A percentile compares a stretch with the other conserved stretches of the same genome.
These are phyloP conservation scores for Fonsecaea monophora DNA, from an alignment of 2,329 filamentous ascomycete genomes.

Conservation along the genomic window DNA sequence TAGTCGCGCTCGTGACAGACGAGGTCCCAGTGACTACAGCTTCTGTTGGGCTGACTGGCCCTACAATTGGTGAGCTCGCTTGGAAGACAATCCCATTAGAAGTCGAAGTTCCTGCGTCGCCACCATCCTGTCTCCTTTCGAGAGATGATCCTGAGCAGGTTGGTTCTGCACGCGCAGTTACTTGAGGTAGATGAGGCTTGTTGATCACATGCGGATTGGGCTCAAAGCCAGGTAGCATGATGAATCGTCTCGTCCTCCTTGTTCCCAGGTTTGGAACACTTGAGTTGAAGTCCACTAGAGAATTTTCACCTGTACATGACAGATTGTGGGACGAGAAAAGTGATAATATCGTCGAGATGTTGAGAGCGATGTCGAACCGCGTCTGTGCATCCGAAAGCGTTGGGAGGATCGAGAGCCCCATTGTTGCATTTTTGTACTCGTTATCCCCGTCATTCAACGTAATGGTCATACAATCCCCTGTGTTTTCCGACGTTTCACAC, in stretches of 20 bases:
- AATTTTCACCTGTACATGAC: constrained; percentile 84
- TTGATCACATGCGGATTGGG: constrained; percentile 24
- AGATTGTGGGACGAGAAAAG: constrained; percentile 77
- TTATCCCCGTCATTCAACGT: constrained; percentile 48
- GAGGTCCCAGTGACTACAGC: constrained; percentile 24
- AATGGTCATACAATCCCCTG: constrained; percentile 53
- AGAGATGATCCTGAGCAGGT: constrained; percentile 15
- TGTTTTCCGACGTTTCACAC: constrained; percentile 61
- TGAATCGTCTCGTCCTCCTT: constrained; percentile 37
- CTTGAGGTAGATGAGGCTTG: constrained; percentile 15
- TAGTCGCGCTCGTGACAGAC: constrained; percentile 20
- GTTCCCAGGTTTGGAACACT: constrained; percentile 23
- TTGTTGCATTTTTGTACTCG: constrained; percentile 69
- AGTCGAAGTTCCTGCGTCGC: constrained; percentile 34
- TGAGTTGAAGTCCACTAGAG: constrained; percentile 72
- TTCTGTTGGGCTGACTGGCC: constrained; percentile 16
- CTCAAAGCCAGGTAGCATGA: constrained; percentile 37
- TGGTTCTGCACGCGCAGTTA: constrained; percentile 23
- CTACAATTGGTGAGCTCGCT: constrained; percentile 26
- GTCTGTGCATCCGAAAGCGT: constrained; percentile 69
- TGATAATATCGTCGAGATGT: constrained; percentile 71
- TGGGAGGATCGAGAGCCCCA: constrained; percentile 79
- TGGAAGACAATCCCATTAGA: constrained; percentile 50
- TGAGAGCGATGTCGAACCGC: constrained; percentile 79
- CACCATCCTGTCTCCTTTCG: constrained; percentile 35